These are phyloP conservation scores for Luffa acutangula DNA, from an alignment of 306 rosid genomes.

Conservation along the genomic window DNA sequence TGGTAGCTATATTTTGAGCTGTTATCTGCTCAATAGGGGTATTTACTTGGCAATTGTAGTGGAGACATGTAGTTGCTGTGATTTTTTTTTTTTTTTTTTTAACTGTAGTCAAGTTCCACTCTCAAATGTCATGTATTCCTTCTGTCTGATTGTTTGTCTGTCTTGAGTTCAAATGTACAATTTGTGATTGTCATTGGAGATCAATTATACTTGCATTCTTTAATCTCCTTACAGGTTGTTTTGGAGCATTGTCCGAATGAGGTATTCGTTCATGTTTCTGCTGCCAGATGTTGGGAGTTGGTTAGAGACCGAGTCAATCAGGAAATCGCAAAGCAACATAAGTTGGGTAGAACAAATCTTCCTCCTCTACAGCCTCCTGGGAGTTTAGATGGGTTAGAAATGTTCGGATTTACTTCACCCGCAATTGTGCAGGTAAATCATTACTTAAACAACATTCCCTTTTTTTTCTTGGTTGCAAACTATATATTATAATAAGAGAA, in stretches of 20 bases:
- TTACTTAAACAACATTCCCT: background rate
- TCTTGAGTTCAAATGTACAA: background rate
- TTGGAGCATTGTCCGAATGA: conserved; percentile 67
- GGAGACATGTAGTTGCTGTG: background rate
- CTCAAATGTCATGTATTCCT: background rate
- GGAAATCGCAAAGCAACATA: conserved; percentile 83
- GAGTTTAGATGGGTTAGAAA: conserved; percentile 94
- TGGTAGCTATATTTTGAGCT: background rate
- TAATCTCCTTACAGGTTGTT: conserved; percentile 40
- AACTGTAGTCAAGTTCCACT: background rate
- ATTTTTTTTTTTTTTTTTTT: background rate
- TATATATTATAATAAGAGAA: background rate
- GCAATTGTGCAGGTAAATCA: conserved; percentile 82
- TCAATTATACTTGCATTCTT: conserved; percentile 1
- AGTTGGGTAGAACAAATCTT: conserved; percentile 60
- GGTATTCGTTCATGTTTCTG: conserved; percentile 72
- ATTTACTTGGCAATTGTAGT: background rate
- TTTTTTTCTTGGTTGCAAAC: background rate
- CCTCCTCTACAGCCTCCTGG: conserved; percentile 99
- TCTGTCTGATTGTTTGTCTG: background rate
- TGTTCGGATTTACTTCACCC: conserved; percentile 98
- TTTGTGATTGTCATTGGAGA: background rate
- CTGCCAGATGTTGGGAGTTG: conserved; percentile 82
- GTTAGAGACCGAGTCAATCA: conserved; percentile 90
- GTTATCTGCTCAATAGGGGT: background rate